Evolutionary conservation across 2,329 filamentous ascomycete genomes (phyloP), one percentile per base, ranked within the genome.

Genomic region (Rasamsonia emersonii): DNA sequence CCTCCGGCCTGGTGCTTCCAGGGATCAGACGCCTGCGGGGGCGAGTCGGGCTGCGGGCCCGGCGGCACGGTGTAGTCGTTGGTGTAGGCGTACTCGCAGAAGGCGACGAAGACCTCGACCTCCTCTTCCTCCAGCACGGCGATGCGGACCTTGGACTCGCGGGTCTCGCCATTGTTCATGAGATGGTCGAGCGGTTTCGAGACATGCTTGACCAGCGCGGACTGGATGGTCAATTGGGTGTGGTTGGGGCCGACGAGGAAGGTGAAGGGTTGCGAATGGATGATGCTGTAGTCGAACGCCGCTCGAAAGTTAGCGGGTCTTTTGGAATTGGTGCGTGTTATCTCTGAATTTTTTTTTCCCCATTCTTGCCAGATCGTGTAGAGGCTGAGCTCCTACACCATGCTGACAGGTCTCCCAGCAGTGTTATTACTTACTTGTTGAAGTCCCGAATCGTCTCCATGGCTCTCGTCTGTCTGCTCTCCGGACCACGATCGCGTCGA

Each of bases 61-160:
- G 35, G 39, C 3, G 54, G 63, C 17, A 60, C 56, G 8, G 43
- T 54, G 38, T 69, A 70, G 32, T 67, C 54, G 7, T 65, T 63
- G 0, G 61, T 68, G 36, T 70, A 71, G 9, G 64, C 64, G 52
- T 62, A 70, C 39, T 70, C 59, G 38, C 57, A 62, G 41, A 71
- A 69, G 2, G 58, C 59, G 17, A 62, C 50, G 37, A 71, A 70
- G 2, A 65, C 68, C 26, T 62, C 58, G 9, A 65, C 64, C 37
- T 69, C 63, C 28, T 66, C 56, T 4, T 68, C 62, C 30, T 66
- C 61, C 36, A 66, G 41, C 11, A 62, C 52, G 9, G 58, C 62
- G 18, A 61, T 56, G 8, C 56, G 52, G 24, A 61, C 56, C 21
- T 52, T 55, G 3, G 64, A 63, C 40, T 69, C 65, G 21, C 58